Conservation (phyloP, 768 basidiomycete species). For the Kwoniella mangroviensis region DNA sequence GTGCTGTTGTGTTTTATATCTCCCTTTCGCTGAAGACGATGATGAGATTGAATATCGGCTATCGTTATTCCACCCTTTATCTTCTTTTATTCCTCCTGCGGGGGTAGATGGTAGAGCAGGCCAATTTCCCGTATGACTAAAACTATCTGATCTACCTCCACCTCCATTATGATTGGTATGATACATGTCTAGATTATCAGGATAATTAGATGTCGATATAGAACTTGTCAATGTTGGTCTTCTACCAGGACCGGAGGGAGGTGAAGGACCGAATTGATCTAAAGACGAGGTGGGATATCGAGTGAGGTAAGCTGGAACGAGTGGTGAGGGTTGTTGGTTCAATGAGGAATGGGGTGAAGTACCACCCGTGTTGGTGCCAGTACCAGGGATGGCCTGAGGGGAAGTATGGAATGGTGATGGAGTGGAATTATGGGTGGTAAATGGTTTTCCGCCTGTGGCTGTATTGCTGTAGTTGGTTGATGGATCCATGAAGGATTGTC, state of each 20-base stretch:
- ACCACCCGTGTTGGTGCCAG: neutral
- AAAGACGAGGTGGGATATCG: conserved; percentile 11
- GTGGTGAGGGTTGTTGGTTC: conserved; percentile 13
- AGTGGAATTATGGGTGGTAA: conserved; percentile 6
- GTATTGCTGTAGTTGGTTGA: neutral
- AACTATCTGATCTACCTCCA: neutral
- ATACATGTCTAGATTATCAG: conserved; percentile 6
- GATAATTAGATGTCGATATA: neutral
- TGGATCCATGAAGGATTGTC: neutral
- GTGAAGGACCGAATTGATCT: neutral
- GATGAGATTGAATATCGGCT: neutral
- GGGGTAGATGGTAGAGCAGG: neutral
- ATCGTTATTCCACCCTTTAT: conserved; percentile 10
- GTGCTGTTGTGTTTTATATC: conserved; percentile 5
- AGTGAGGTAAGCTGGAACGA: conserved; percentile 23
- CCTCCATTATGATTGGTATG: neutral
- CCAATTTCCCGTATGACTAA: conserved; percentile 4
- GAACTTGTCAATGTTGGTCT: neutral
- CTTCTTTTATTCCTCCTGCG: conserved; percentile 1
- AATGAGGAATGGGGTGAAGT: conserved; percentile 14
- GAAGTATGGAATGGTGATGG: conserved; percentile 20
- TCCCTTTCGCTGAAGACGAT: neutral
- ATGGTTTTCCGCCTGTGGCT: neutral
- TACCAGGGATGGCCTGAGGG: conserved; percentile 6
- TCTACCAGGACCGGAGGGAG: neutral